Evolutionary conservation across 805 yeast species (phyloP), one percentile per base, ranked within the genome.

Genomic region (Wickerhamiella azyma): DNA sequence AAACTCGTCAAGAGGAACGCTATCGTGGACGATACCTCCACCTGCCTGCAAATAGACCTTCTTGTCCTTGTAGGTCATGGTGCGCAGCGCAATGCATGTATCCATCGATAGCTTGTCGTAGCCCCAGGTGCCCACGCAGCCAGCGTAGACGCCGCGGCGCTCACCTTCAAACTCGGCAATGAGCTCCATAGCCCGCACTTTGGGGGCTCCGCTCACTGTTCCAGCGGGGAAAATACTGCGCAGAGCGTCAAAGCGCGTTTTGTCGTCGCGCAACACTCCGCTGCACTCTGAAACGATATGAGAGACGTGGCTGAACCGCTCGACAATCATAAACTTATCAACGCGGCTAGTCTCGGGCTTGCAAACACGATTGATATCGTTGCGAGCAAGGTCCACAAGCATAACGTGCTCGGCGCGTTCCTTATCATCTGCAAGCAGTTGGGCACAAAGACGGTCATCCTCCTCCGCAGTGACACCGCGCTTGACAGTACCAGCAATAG

Each of bases 191-290:
- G 98, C 98, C 56, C 76, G 77, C 37, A 92, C 94, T 65, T 92
- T 92, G 47, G 99, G 99, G 2, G 99, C 97, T 35, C 99, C 99
- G 47, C 94, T 80, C 10, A 89, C 97, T 1, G 99, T 92, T 38
- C 99, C 99, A 1, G 98, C 98, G 17, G 99, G 99, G 77, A 92
- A 92, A 46, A 92, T 85, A 2, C 96, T 86, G 62, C 98, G 76
- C 66, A 92, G 86, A 0, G 98, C 98, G 67, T 92, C 99, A 59
- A 92, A 92, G 53, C 97, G 72, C 10, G 89, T 79, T 68, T 85
- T 81, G 49, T 75, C 96, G 0, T 69, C 65, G 59, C 99, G 73
- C 57, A 92, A 69, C 1, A 80, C 84, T 11, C 99, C 99, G 50
- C 94, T 80, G 17, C 89, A 96, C 64, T 89, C 94, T 2, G 94